Conservation (phyloP, 805 yeast species). For the Priceomyces carsonii region DNA sequence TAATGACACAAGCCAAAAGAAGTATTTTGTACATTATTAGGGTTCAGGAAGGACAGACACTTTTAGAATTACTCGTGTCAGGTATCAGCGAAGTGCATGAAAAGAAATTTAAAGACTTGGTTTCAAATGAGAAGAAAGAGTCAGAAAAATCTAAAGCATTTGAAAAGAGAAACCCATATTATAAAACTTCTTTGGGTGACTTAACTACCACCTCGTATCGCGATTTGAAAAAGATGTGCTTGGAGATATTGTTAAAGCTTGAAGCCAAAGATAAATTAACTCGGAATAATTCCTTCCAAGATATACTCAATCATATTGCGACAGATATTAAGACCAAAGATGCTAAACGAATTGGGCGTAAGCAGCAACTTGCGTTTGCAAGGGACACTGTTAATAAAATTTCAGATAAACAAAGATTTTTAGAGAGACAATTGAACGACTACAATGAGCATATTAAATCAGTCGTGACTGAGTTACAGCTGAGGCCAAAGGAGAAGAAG, state of each 20-base stretch:
- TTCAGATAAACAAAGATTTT: slow-evolving; percentile 44
- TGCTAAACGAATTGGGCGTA: slow-evolving; percentile 42
- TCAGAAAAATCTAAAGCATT: slow-evolving; percentile 32
- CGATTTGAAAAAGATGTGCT: slow-evolving; percentile 72
- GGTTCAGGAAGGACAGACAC: slow-evolving; percentile 70
- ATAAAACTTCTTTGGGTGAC: slow-evolving; percentile 51
- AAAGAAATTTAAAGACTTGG: slow-evolving; percentile 53
- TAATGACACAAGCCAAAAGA: slow-evolving; percentile 77
- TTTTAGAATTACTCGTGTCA: slow-evolving; percentile 67
- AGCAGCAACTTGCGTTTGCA: slow-evolving; percentile 42
- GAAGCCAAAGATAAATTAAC: slow-evolving; percentile 67
- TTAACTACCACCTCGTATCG: slow-evolving; percentile 57
- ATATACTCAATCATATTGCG: slow-evolving; percentile 79
- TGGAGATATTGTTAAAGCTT: slow-evolving; percentile 73
- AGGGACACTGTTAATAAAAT: slow-evolving; percentile 44
- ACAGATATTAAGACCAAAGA: slow-evolving; percentile 63
- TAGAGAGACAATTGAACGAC: slow-evolving; percentile 45
- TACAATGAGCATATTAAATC: slow-evolving; percentile 49
- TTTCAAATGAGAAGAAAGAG: slow-evolving; percentile 44
- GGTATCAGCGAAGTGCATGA: slow-evolving; percentile 75
- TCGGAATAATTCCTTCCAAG: slow-evolving; percentile 73
- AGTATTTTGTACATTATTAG: slow-evolving; percentile 80
- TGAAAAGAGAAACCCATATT: slow-evolving; percentile 44
- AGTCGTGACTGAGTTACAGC: slow-evolving; percentile 44
- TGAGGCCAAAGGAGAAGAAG: slow-evolving; percentile 47